Percentiles rank a stretch among this genome's conserved stretches.
Evolutionary conservation across 768 basidiomycete genomes (phyloP).

Genomic region (Mycena rebaudengoi): DNA sequence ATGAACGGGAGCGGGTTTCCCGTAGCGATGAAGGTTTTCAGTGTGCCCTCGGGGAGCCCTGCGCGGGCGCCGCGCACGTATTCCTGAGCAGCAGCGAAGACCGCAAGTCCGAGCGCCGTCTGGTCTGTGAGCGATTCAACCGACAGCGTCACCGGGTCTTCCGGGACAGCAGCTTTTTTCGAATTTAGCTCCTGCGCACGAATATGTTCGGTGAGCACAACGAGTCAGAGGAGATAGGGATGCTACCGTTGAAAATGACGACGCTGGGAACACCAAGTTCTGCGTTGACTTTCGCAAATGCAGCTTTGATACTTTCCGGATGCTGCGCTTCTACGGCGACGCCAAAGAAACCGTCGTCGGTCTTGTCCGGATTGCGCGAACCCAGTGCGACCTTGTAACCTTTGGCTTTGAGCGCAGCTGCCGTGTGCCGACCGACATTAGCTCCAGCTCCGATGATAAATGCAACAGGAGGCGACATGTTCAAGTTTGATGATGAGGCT

Average conservation of each 20-base stretch:
- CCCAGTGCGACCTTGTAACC: slow-evolving; percentile 42
- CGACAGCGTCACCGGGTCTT: slow-evolving; percentile 35
- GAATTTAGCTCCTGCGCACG: no score
- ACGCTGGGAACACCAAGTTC: slow-evolving; percentile 53
- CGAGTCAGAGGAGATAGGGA: slow-evolving; percentile 16
- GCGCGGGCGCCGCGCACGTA: slow-evolving; percentile 36
- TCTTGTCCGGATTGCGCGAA: slow-evolving; percentile 33
- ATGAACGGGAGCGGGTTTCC: slow-evolving; percentile 39
- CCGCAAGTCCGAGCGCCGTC: slow-evolving; percentile 20
- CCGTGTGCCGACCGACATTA: slow-evolving; percentile 36
- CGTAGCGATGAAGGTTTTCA: slow-evolving; percentile 43
- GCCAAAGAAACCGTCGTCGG: slow-evolving; percentile 35
- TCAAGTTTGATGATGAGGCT: no score
- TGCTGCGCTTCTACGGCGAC: slow-evolving; percentile 48
- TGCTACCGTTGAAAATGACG: slow-evolving; percentile 60
- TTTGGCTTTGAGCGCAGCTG: slow-evolving; percentile 32
- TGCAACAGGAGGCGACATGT: slow-evolving; percentile 36
- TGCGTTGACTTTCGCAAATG: slow-evolving; percentile 46
- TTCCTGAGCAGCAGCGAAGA: slow-evolving; percentile 37
- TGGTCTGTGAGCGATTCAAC: slow-evolving; percentile 28
- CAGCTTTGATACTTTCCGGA: slow-evolving; percentile 40
- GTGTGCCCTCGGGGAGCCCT: slow-evolving; percentile 20
- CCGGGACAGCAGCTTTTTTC: no score
- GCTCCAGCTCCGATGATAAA: slow-evolving; percentile 41
- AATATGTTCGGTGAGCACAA: not conserved